Percentiles rank a stretch among this genome's conserved stretches.
phyloP scores from a whole-genome alignment of 306 rosid genomes.

The Cucurbita moschata region DNA sequence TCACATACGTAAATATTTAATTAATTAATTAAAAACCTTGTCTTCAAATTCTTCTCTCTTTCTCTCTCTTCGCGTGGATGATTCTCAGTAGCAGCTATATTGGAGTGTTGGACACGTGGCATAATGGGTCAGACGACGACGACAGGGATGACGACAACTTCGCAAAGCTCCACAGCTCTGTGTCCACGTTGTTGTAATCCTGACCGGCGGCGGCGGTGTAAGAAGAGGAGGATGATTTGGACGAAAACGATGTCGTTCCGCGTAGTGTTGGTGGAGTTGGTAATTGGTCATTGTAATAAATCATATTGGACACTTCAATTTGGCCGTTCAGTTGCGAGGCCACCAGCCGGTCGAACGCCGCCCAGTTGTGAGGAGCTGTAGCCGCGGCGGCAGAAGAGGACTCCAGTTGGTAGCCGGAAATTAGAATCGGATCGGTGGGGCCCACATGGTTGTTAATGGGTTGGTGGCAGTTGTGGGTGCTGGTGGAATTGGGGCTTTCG shows the following conservation, averaged over 20 bases:
- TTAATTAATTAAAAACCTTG: not conserved
- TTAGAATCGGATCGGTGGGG: conserved; percentile 11
- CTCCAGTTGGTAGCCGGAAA: not conserved
- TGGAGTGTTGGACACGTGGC: conserved; percentile 43
- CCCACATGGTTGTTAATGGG: conserved; percentile 12
- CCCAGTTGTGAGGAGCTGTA: conserved; percentile 41
- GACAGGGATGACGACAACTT: conserved; percentile 25
- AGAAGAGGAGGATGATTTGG: conserved; percentile 16
- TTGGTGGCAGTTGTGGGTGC: not conserved
- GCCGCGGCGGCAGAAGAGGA: conserved; percentile 5
- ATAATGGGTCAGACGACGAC: conserved; percentile 46
- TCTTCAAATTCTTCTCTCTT: conserved; percentile 1
- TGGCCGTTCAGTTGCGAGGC: conserved; percentile 77
- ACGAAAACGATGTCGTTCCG: conserved; percentile 25
- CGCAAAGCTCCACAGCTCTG: conserved; percentile 55
- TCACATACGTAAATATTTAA: not conserved
- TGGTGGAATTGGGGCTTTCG: not conserved
- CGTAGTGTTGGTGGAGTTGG: conserved; percentile 35
- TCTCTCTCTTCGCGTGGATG: not conserved
- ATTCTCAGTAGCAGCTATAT: conserved; percentile 4
- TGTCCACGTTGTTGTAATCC: conserved; percentile 38
- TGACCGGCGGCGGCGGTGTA: conserved; percentile 8
- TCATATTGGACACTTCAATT: conserved; percentile 23
- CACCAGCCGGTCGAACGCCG: conserved; percentile 59
- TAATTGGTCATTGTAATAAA: conserved; percentile 16